Evolutionary conservation across 192 early-diverging fungal genomes (phyloP), one percentile per base, ranked within the genome.

Genomic region (Powellomyces hirtus): DNA sequence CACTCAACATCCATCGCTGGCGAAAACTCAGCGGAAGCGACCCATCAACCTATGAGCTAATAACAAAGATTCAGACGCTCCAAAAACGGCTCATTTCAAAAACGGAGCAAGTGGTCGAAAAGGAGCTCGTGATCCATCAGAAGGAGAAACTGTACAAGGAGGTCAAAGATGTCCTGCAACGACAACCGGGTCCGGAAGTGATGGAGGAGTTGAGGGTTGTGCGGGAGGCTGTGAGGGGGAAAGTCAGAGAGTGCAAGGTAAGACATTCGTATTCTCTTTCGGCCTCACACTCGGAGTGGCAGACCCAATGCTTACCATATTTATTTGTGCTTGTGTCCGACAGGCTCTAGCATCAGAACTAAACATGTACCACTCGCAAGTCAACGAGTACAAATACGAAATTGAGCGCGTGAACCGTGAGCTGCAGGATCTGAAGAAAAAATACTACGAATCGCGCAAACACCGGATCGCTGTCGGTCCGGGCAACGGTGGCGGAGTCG

Each of bases 341-440:
- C 49, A 86, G 81, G 66, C 85, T 6, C 78, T 87, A 20, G 85
- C 85, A 29, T 83, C 83, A 11, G 85, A 87, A 50, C 76, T 87
- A 13, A 87, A 85, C 75, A 87, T 86, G 85, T 86, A 86, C 50
- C 83, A 85, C 52, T 78, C 82, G 27, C 85, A 87, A 80, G 77
- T 80, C 3, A 84, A 82, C 59, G 83, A 87, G 57, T 83, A 82
- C 74, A 85, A 85, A 65, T 81, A 81, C 58, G 82, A 87, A 59
- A 84, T 87, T 40, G 83, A 84, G 50, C 59, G 74, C 8, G 71
- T 87, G 29, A 82, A 78, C 26, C 74, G 77, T 8, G 81, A 85
- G 55, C 59, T 82, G 45, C 83, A 86, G 56, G 81, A 81, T n/a
- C 44, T 83, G 20, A 87, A 85, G 66, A 82, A 79, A 34, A 85